Percentiles rank a stretch among this genome's conserved stretches.
Conservation (phyloP, 768 basidiomycete genomes). For the Lactifluus volemus region DNA sequence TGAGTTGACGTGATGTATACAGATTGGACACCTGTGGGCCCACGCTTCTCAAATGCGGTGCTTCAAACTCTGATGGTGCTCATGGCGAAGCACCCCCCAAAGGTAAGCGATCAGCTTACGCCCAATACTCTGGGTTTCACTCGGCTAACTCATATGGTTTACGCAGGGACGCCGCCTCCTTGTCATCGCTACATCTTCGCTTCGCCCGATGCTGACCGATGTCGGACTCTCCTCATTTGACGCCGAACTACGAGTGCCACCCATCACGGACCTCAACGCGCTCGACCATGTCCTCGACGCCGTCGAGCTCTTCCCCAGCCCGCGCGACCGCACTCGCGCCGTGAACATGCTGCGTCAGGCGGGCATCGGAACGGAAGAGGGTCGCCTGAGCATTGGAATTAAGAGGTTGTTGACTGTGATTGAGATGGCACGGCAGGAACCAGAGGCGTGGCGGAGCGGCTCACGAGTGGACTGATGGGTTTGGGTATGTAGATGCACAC, state of each 20-base stretch:
- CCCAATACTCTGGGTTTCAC: neutral
- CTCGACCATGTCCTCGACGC: constrained; percentile 75
- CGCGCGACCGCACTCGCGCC: constrained; percentile 46
- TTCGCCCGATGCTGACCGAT: constrained; percentile 76
- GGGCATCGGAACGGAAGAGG: constrained; percentile 48
- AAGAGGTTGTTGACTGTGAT: constrained; percentile 87
- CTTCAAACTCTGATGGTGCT: constrained; percentile 86
- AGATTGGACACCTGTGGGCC: constrained; percentile 98
- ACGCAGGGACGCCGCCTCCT: constrained; percentile 74
- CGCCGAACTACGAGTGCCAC: constrained; percentile 74
- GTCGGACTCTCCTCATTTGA: constrained; percentile 88
- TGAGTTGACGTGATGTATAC: constrained; percentile 1
- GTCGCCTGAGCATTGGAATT: constrained; percentile 69
- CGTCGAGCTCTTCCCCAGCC: constrained; percentile 62
- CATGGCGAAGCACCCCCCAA: constrained; percentile 83
- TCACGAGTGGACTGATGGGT: constrained; percentile 56
- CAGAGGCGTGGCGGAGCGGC: constrained; percentile 69
- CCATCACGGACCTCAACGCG: constrained; percentile 60
- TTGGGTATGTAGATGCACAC: constrained; percentile 31
- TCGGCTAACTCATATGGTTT: neutral
- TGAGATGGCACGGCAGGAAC: constrained; percentile 97
- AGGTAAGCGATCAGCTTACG: constrained; percentile 40
- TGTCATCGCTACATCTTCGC: constrained; percentile 86
- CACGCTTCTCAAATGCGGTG: constrained; percentile 92
- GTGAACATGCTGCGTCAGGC: constrained; percentile 64